Percentiles rank a stretch among this genome's conserved stretches.
Conservation (phyloP, 1,284 basidiomycete species). For the Fomitopsis schrenkii region DNA sequence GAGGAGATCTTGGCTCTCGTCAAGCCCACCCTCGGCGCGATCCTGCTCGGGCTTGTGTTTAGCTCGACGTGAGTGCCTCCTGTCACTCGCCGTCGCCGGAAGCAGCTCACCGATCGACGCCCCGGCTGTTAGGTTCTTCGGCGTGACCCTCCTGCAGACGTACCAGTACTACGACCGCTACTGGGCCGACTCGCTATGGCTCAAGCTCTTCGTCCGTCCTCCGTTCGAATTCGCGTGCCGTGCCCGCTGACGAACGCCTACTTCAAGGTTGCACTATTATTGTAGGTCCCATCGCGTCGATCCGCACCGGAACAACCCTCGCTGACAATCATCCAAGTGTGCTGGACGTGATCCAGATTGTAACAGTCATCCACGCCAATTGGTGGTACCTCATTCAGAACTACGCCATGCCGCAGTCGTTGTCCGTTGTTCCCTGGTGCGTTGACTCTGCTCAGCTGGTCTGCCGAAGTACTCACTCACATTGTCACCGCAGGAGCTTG, state of each 20-base stretch:
- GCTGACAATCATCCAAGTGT: background rate
- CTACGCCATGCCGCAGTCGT: background rate
- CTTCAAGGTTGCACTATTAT: background rate
- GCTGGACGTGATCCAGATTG: slow-evolving; percentile 1
- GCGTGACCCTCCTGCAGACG: slow-evolving; percentile 5
- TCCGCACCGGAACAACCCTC: background rate
- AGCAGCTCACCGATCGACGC: background rate
- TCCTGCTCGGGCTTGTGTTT: slow-evolving; percentile 1
- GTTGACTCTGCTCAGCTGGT: background rate
- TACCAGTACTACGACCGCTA: slow-evolving; percentile 9
- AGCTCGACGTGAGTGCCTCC: slow-evolving; percentile 1
- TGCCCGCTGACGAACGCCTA: background rate
- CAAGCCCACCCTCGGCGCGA: slow-evolving; percentile 4
- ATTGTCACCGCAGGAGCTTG: slow-evolving; percentile 3
- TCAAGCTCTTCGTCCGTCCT: slow-evolving; percentile 5
- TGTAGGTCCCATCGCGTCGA: background rate
- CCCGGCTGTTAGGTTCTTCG: background rate
- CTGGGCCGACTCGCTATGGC: background rate
- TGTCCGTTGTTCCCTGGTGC: slow-evolving; percentile 2
- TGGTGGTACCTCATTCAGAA: slow-evolving; percentile 8
- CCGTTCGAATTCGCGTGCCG: background rate
- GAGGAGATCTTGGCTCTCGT: background rate
- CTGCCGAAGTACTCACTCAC: background rate
- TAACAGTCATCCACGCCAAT: slow-evolving; percentile 5
- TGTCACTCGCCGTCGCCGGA: background rate